phyloP scores from a whole-genome alignment of 2,329 filamentous ascomycete genomes.

The Aspergillus luchuensis region DNA sequence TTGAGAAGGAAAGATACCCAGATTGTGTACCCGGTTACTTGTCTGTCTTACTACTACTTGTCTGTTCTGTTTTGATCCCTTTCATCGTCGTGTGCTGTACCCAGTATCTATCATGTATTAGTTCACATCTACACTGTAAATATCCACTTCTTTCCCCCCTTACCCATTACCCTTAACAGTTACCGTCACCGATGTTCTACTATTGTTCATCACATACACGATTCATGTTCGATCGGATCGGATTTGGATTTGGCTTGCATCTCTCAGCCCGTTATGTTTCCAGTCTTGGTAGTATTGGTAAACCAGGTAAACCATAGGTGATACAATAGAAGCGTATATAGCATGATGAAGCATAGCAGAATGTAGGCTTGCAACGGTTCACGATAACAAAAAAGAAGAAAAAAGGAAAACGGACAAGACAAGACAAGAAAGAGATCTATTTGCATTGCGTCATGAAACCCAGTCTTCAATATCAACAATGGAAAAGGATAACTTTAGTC shows the following conservation, averaged over 20 bases:
- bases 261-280: not conserved
- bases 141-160: not conserved
- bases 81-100: no score
- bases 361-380: not conserved
- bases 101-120: not conserved
- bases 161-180: no score
- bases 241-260: not conserved
- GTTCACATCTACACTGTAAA: not conserved
- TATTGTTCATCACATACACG: not conserved
- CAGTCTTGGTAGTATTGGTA: not conserved
- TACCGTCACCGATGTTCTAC: not conserved
- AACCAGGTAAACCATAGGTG: not conserved
- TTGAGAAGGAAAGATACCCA: slow-evolving; percentile 18
- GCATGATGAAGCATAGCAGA: not conserved
- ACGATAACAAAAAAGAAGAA: not conserved
- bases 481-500: not conserved
- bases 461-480: not conserved
- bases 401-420: no score
- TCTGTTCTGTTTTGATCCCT: not conserved
- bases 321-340: not conserved
- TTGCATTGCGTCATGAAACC: slow-evolving; percentile 2
- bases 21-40: slow-evolving; percentile 11
- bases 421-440: not conserved
- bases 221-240: not conserved
- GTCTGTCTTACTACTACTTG: not conserved